phyloP scores from a whole-genome alignment of 208 protist genomes.

The Entamoeba invadens region DNA sequence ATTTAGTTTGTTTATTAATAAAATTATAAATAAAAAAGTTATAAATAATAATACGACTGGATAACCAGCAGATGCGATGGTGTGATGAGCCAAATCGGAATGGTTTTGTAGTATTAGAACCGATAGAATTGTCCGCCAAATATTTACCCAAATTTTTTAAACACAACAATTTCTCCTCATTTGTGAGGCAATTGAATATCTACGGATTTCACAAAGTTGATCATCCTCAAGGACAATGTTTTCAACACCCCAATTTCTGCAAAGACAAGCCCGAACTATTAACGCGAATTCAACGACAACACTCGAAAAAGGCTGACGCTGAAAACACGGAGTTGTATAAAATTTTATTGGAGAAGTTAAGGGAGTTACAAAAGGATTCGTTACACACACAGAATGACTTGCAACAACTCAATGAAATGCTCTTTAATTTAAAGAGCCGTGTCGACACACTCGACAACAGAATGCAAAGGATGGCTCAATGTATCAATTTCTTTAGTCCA shows the following conservation, averaged over 20 bases:
- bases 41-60: background rate
- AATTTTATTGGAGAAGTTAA: background rate
- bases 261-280: background rate
- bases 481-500: background rate
- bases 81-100: background rate
- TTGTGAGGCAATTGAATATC: background rate
- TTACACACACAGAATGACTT: background rate
- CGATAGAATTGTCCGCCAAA: background rate
- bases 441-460: background rate
- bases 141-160: background rate
- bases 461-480: background rate
- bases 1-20: background rate
- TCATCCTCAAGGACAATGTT: background rate
- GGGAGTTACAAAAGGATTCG: background rate
- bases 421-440: background rate
- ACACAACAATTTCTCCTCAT: background rate
- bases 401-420: background rate
- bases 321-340: background rate
- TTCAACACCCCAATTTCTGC: background rate
- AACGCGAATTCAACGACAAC: background rate
- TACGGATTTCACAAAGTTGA: background rate
- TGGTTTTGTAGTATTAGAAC: background rate
- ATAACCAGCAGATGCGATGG: background rate
- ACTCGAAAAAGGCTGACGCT: background rate
- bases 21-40: background rate